phyloP scores from a whole-genome alignment of 73 alveolate species.

The Tetrahymena malaccensis region DNA sequence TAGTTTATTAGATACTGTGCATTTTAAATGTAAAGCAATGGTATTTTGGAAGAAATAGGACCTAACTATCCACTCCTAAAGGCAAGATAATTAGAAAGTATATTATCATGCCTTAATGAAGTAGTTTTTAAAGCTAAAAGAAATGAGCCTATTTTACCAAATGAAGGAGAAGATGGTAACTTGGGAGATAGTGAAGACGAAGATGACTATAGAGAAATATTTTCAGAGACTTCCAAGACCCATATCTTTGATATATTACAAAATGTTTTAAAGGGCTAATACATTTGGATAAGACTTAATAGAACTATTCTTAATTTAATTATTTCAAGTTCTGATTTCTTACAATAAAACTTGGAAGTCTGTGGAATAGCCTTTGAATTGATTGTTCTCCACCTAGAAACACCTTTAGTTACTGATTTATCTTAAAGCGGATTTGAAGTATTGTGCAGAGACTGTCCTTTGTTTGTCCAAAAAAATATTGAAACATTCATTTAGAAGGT shows the following conservation, averaged over 20 bases:
- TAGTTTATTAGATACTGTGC: background rate
- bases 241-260: background rate
- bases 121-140: background rate
- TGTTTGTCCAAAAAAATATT: background rate
- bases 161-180: background rate
- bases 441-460: background rate
- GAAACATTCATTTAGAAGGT: background rate
- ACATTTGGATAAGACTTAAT: background rate
- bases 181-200: background rate
- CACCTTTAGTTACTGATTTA: background rate
- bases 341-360: background rate
- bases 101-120: background rate
- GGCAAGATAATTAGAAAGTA: background rate
- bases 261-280: background rate
- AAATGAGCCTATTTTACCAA: background rate
- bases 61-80: background rate
- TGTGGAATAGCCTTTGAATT: background rate
- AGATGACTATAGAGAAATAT: background rate
- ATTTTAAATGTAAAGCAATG: background rate
- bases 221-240: background rate
- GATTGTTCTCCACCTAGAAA: background rate
- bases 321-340: background rate
- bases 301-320: background rate
- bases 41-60: background rate
- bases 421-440: background rate